Evolutionary conservation across 2,329 filamentous ascomycete genomes (phyloP), one percentile per base, ranked within the genome.

Genomic region (Falciphora oryzae): DNA sequence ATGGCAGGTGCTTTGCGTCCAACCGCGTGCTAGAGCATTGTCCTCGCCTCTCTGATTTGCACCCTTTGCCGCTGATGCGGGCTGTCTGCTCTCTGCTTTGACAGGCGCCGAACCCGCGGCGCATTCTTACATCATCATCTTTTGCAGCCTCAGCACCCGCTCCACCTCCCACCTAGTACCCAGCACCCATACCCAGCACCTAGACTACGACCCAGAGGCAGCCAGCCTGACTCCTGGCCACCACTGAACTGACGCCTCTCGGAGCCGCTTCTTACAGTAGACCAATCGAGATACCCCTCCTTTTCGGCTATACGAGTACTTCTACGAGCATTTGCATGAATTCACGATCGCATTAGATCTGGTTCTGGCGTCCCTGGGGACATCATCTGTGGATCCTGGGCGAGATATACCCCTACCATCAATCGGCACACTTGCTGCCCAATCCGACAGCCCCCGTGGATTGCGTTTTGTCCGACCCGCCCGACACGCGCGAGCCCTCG

Each of bases 281-380:
- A 63, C 62, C 28, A 50, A 59, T 63, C 62, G n/a, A 63, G 62
- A 63, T 63, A 63, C 62, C 62, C 62, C 62, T 25, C n/a, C n/a
- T 56, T 44, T n/a, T 25, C 53, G 31, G 35, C 62, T 31, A 59
- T 18, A 59, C 14, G 25, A 63, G 29, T 35, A 59, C 32, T 58
- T 63, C 62, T 89, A 58, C 56, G 28, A 63, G 56, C 62, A 63
- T 63, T 59, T 63, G 29, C 25, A 58, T 63, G 32, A 8, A 50
- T 50, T 27, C 57, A 58, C n/a, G 25, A 38, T 59, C 56, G 53
- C 50, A 35, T 25, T 44, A 35, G 56, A 58, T n/a, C n/a, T 44
- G 25, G 25, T 28, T 27, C 27, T 32, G 22, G 31, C 31, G 29
- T 35, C 14, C 62, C 7, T 11, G 22, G 29, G 27, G 38, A 57